A percentile compares a stretch with the other conserved stretches of the same genome.
These are phyloP conservation scores for Didymella pomorum DNA, from an alignment of 2,329 filamentous ascomycete species.

Conservation along the genomic window DNA sequence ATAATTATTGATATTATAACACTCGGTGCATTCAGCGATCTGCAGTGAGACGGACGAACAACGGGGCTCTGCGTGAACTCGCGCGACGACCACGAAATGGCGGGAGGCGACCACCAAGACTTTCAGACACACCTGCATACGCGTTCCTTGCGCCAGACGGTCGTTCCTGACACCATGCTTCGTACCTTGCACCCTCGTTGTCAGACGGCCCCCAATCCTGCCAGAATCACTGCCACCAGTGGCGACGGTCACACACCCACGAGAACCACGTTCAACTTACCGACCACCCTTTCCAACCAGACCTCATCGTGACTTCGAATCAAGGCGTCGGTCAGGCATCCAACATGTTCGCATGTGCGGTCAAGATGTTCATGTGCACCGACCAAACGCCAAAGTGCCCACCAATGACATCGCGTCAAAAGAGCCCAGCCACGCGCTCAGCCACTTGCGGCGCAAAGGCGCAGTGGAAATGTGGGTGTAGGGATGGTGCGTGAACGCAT, in stretches of 20 bases:
- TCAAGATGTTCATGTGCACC: slow-evolving; percentile 11
- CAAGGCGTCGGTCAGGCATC: slow-evolving; percentile 10
- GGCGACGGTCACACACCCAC: slow-evolving; percentile 8
- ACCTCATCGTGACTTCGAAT: slow-evolving; percentile 10
- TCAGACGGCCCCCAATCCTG: slow-evolving; percentile 15
- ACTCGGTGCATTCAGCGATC: not conserved
- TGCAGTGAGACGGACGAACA: not conserved
- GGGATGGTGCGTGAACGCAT: slow-evolving; percentile 9
- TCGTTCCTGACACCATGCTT: not conserved
- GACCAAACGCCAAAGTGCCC: not conserved
- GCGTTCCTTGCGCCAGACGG: not conserved
- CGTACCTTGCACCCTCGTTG: slow-evolving; percentile 7
- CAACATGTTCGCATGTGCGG: slow-evolving; percentile 21
- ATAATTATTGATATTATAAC: slow-evolving; percentile 18
- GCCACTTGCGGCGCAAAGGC: slow-evolving; percentile 18
- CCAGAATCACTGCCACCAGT: slow-evolving; percentile 15
- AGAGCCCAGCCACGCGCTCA: slow-evolving; percentile 3
- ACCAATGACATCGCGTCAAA: not conserved
- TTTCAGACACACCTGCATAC: slow-evolving; percentile 6
- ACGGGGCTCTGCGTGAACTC: slow-evolving; percentile 15
- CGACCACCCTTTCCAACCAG: not conserved
- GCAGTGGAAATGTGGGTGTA: slow-evolving; percentile 7
- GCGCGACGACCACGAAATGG: not conserved
- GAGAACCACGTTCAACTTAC: not conserved
- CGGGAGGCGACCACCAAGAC: not conserved